Evolutionary conservation across 306 rosid genomes (phyloP), one percentile per base, ranked within the genome.

Genomic region (Rubus idaeus): DNA sequence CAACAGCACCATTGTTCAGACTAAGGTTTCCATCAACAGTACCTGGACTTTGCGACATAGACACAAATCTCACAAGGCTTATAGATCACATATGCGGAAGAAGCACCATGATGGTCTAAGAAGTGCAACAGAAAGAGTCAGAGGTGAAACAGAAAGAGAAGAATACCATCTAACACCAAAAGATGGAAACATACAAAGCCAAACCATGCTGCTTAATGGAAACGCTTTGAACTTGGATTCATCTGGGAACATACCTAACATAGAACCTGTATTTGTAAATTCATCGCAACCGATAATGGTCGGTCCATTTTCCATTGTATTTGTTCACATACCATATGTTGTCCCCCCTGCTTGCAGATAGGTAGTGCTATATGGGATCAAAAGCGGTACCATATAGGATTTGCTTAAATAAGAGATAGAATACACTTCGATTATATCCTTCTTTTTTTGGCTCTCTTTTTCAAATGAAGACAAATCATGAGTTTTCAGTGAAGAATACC

Each of bases 111-210:
- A 55, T 62, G 47, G 23, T 70, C 30, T 39, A 9, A 75, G 47
- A 77, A 70, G 75, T 69, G 80, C 47, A 61, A 58, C 40, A 57
- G 75, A 46, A 52, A 88, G 98, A 88, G 85, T 64, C 13, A 76
- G 47, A 77, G 60, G 75, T 71, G 83, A 58, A 64, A 66, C 18
- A 57, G 76, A 46, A 52, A 89, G 98, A 88, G 87, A 90, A 78
- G 97, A 96, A 77, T 96, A 91, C 80, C 99, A 92, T 84, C 77
- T 92, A 64, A 83, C 91, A 62, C 71, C 98, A 4, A 77, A 87
- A 49, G 94, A 81, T 66, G 75, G 94, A 70, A 74, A 90, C 82
- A 45, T 95, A 74, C 97, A 89, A 45, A 92, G 98, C 91, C 98
- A 87, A 86, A 86, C 67, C 46, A 78, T 84, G 90, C 77, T 91